Conservation (phyloP, 2,329 filamentous ascomycete species). For the Botrytis aclada region DNA sequence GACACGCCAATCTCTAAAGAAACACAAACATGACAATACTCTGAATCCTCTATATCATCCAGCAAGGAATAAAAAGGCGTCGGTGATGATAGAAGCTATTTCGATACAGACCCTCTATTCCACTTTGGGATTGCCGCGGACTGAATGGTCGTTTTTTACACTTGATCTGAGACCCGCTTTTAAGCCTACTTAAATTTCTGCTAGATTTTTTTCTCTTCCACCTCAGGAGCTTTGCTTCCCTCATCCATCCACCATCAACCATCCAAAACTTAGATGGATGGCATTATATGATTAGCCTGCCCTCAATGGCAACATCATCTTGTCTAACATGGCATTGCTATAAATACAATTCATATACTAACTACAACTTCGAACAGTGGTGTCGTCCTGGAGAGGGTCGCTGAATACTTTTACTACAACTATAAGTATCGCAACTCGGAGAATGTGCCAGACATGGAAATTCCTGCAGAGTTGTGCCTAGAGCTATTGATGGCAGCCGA, state of each 20-base stretch:
- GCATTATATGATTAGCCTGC: not conserved
- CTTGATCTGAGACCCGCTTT: conserved; percentile 57
- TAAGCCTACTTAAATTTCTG: not conserved
- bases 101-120: conserved; percentile 37
- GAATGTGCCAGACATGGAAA: conserved; percentile 77
- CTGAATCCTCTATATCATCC: not conserved
- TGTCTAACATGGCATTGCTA: conserved; percentile 12
- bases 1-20: not conserved
- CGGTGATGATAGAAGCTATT: conserved; percentile 37
- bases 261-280: not conserved
- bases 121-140: conserved; percentile 28
- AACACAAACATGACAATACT: not conserved
- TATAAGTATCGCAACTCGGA: conserved; percentile 67
- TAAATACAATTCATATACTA: not conserved
- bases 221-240: not conserved
- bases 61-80: conserved; percentile 22
- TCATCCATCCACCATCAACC: not conserved
- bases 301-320: not conserved
- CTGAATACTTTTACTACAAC: conserved; percentile 82
- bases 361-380: conserved; percentile 47
- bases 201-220: not conserved
- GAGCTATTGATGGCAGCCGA: conserved; percentile 76
- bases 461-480: conserved; percentile 73
- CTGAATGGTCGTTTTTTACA: conserved; percentile 49
- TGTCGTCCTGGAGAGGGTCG: conserved; percentile 73